These are phyloP conservation scores for Elasticomyces elasticus DNA, from an alignment of 495 filamentous ascomycete genomes.

Conservation along the genomic window DNA sequence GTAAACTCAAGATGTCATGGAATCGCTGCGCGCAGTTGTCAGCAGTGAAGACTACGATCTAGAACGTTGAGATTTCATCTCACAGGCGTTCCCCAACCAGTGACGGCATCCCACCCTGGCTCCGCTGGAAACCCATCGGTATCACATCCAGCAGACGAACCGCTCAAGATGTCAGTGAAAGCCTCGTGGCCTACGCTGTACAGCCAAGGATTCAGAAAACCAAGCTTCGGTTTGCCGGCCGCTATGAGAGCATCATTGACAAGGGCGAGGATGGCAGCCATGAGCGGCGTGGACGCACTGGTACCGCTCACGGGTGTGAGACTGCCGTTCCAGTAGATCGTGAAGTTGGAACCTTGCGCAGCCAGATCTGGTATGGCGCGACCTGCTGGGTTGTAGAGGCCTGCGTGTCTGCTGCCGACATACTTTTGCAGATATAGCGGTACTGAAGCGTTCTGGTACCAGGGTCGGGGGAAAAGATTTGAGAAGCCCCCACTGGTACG, in stretches of 20 bases:
- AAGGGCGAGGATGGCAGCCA: slow-evolving; percentile 52
- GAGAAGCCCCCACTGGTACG: slow-evolving; percentile 60
- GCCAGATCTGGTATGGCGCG: slow-evolving; percentile 67
- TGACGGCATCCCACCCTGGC: no score
- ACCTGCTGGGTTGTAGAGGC: slow-evolving; percentile 45
- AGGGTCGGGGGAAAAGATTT: slow-evolving; percentile 50
- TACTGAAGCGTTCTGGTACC: slow-evolving; percentile 53
- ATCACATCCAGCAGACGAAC: no score
- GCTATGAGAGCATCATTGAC: slow-evolving; percentile 58
- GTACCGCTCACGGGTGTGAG: slow-evolving; percentile 51
- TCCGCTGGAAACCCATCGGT: no score
- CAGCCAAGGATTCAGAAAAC: slow-evolving; percentile 54
- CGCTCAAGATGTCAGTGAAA: no score
- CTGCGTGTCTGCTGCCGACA: slow-evolving; percentile 35
- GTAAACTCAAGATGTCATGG: no score
- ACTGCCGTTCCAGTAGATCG: slow-evolving; percentile 45
- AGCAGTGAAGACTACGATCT: no score
- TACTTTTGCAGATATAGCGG: slow-evolving; percentile 44
- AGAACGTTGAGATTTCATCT: no score
- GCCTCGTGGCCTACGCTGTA: no score
- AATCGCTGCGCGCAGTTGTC: no score
- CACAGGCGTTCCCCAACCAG: no score
- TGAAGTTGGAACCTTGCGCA: slow-evolving; percentile 49
- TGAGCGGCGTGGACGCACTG: slow-evolving; percentile 52
- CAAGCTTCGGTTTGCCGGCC: slow-evolving; percentile 46